Base-by-base conservation (phyloP, 495 filamentous ascomycete genomes). In the Astrothelium subdiscretum region DNA sequence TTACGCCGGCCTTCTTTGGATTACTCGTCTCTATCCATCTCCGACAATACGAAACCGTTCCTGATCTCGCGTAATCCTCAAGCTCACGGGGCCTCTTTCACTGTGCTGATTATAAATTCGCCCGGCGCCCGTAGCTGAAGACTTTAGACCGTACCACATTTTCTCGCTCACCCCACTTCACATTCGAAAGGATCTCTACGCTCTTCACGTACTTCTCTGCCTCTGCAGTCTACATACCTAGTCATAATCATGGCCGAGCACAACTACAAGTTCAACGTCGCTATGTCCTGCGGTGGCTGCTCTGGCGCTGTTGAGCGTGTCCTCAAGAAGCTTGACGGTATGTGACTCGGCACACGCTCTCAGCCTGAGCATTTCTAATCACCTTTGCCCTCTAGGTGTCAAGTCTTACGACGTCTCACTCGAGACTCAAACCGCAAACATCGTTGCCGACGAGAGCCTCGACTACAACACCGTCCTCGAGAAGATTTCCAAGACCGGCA, bases 401-500 rank as follows among this genome's bases (percentile, higher is more conserved):
- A 87, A 92, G 68, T 83, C 81, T 61, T 95, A 86, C 82, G 83
- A 91, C 31, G 90, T 97, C 65, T 91, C 83, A 58, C 89, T 96
- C 64, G 88, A 94, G 13, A 81, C 79, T 13, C 89, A 97, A 72
- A 88, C 81, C 20, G 94, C 90, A 44, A 79, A 79, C 48, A 80
- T 97, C 54, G 77, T 84, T 59, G 82, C 91, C 48, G 83, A 86
- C 35, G 73, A 78, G 29, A 73, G 74, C 0, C 77, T 96, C 42
- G 74, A 79, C 42, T 96, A 92, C 74, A 83, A 90, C 59, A 89
- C 84, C 27, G 90, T 98, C 51, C 81, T 96, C 59, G 81, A 83
- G 69, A 91, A 85, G 62, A 97, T 98, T 71, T 85, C 86, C 82
- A 97, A 97, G 83, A 97, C 94, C 2, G 92, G 91, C 32, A 98